Percentiles rank a stretch among this genome's conserved stretches.
Evolutionary conservation across 306 rosid genomes (phyloP).

Genomic region (cucumber (Cucumis sativus)): Cucumber_9930_V3 NC_026659.2:2292501-2293000

Average conservation of each 20-base stretch:
- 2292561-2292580: not conserved
- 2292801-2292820: conserved; percentile 95
- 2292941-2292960: conserved; percentile 69
- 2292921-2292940: conserved; percentile 58
- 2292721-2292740: conserved; percentile 69
- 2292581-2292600: conserved; percentile 6
- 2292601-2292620: conserved; percentile 31
- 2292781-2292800: conserved; percentile 94
- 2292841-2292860: conserved; percentile 40
- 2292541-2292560: not conserved
- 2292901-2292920: not conserved
- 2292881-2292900: conserved; percentile 19
- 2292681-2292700: conserved; percentile 98
- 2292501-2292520: not conserved
- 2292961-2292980: conserved; percentile 53
- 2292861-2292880: conserved; percentile 13
- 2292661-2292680: conserved; percentile 75
- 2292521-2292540: not conserved
- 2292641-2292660: conserved; percentile 87
- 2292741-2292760: conserved; percentile 77
- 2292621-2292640: conserved; percentile 98
- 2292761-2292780: conserved; percentile 86
- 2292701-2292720: conserved; percentile 95
- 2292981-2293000: conserved; percentile 52
- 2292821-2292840: conserved; percentile 94